Evolutionary conservation across 768 basidiomycete genomes (phyloP), one percentile per base, ranked within the genome.

Genomic region (Rhodotorula graminis): DNA sequence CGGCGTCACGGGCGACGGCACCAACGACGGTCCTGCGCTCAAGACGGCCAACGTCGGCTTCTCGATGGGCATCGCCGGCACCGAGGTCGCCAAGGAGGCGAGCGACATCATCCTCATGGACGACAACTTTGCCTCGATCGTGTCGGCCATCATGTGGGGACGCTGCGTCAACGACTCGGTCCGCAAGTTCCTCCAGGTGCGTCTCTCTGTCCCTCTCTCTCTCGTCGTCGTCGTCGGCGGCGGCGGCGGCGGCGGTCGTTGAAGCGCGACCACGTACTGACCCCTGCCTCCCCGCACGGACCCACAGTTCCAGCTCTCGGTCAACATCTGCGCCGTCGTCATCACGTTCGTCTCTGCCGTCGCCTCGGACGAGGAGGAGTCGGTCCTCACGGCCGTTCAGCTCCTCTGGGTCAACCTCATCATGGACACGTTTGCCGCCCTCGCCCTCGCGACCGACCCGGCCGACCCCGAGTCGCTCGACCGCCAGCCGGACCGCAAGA

Each of bases 51-150:
- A 98, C 78, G 93, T 99, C 44, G 95, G 96, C 44, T 98, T 98
- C 83, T 93, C 91, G 74, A 94, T 94, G 92, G 92, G 92, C 76
- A 89, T 93, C 75, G 88, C 93, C 42, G 96, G 96, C 18, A 99
- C 96, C 2, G 96, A 99, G 80, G 93, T 99, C 27, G 94, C 96
- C 61, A 98, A 99, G 82, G 94, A 97, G 81, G 96, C 96, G 1
- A 97, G 95, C 14, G 96, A 99, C 78, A 96, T 99, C 79, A 94
- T 98, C 77, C 87, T 97, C 55, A 96, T 96, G 94, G 91, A 93
- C 80, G 93, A 94, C 82, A 94, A 95, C 80, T 98, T 99, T 80
- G 83, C 92, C 9, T 94, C 92, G 5, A 94, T 99, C 78, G 92
- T 97, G 76, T 89, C 92, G 77, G 96, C 96, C 67, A 96, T 98